These are phyloP conservation scores for Penicillium sp. DNA, from an alignment of 2,329 filamentous ascomycete species.

Conservation along the genomic window DNA sequence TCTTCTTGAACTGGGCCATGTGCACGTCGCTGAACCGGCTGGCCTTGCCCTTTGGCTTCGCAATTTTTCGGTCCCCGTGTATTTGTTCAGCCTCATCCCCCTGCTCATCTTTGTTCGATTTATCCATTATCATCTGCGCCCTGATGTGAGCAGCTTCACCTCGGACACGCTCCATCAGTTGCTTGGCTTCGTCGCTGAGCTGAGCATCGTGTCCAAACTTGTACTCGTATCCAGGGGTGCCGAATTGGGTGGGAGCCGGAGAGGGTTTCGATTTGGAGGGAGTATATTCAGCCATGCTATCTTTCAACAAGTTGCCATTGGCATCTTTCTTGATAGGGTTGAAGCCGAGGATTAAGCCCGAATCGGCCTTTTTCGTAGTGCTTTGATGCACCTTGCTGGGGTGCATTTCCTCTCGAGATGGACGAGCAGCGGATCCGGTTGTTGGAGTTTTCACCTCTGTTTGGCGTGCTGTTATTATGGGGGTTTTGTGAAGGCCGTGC, in stretches of 20 bases:
- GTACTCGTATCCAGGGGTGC: slow-evolving; percentile 52
- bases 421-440: slow-evolving; percentile 68
- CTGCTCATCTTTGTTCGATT: slow-evolving; percentile 58
- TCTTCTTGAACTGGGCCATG: slow-evolving; percentile 90
- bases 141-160: slow-evolving; percentile 74
- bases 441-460: slow-evolving; percentile 40
- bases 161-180: slow-evolving; percentile 68
- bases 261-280: slow-evolving; percentile 47
- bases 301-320: slow-evolving; percentile 40
- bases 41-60: slow-evolving; percentile 75
- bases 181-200: slow-evolving; percentile 56
- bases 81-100: slow-evolving; percentile 50
- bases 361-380: slow-evolving; percentile 76
- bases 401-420: slow-evolving; percentile 83
- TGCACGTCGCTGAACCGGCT: slow-evolving; percentile 83
- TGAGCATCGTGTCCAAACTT: slow-evolving; percentile 51
- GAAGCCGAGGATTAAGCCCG: slow-evolving; percentile 81
- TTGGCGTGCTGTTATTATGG: slow-evolving; percentile 31
- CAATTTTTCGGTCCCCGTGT: slow-evolving; percentile 69
- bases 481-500: slow-evolving; percentile 27
- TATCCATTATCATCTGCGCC: slow-evolving; percentile 66
- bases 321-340: slow-evolving; percentile 65
- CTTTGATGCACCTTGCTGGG: slow-evolving; percentile 78
- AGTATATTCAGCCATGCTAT: slow-evolving; percentile 38
- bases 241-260: slow-evolving; percentile 39